phyloP scores from a whole-genome alignment of 2,329 filamentous ascomycete genomes.

The Pseudogymnoascus sp. region DNA sequence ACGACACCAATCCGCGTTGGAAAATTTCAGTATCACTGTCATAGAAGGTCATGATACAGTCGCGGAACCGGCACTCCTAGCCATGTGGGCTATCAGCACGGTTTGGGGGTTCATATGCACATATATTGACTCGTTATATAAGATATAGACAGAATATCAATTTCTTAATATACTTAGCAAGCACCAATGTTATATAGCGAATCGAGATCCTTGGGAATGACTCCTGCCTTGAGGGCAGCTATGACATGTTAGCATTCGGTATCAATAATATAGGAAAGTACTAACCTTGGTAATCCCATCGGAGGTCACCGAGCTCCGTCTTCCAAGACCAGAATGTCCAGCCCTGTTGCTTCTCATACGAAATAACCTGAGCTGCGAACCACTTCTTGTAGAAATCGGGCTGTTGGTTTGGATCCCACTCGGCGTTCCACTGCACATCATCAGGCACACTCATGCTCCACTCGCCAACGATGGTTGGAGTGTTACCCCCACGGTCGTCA shows the following conservation, averaged over 20 bases:
- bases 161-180: not conserved
- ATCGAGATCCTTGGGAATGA: slow-evolving; percentile 20
- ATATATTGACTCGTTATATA: not conserved
- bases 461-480: slow-evolving; percentile 48
- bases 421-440: slow-evolving; percentile 37
- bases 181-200: not conserved
- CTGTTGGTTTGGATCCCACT: slow-evolving; percentile 36
- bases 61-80: not conserved
- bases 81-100: too few species aligned
- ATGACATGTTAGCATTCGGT: not conserved
- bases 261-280: not conserved
- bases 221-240: slow-evolving; percentile 24
- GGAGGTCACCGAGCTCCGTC: slow-evolving; percentile 38
- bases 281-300: slow-evolving; percentile 40
- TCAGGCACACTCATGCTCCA: slow-evolving; percentile 48
- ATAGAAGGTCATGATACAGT: not conserved
- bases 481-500: slow-evolving; percentile 36
- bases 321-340: slow-evolving; percentile 60
- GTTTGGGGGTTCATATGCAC: not conserved
- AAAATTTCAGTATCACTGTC: not conserved
- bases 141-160: not conserved
- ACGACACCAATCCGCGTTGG: not conserved
- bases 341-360: slow-evolving; percentile 45
- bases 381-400: slow-evolving; percentile 46
- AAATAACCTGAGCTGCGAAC: slow-evolving; percentile 48